Evolutionary conservation across 495 filamentous ascomycete species (phyloP).

Genomic region (Penicillium silybi): DNA sequence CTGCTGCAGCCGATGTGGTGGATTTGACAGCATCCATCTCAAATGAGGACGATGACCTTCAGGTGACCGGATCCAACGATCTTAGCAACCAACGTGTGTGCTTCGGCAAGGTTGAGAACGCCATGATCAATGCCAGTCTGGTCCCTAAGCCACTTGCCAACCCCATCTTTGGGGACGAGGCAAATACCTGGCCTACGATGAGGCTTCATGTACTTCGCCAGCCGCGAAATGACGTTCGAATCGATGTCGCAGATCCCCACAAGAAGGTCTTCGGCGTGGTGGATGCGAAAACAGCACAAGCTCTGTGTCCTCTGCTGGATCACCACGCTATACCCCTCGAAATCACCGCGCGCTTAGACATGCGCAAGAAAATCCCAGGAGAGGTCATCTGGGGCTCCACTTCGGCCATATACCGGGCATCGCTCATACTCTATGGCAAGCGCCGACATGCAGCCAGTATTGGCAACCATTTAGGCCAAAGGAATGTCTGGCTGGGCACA

Average conservation of each 20-base stretch:
- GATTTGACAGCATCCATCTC: conserved; percentile 55
- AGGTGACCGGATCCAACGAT: conserved; percentile 42
- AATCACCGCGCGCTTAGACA: conserved; percentile 61
- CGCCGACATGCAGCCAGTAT: conserved; percentile 57
- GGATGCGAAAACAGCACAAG: conserved; percentile 63
- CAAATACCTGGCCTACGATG: conserved; percentile 63
- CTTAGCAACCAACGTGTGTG: conserved; percentile 66
- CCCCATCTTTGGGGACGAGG: conserved; percentile 35
- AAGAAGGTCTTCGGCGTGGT: conserved; percentile 68
- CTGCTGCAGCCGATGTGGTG: conserved; percentile 43
- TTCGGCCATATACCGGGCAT: conserved; percentile 51
- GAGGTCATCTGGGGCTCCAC: conserved; percentile 55
- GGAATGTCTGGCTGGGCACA: conserved; percentile 60
- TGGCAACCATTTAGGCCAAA: conserved; percentile 60
- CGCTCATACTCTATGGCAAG: conserved; percentile 78
- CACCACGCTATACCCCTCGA: conserved; percentile 54
- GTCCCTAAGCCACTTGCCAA: conserved; percentile 64
- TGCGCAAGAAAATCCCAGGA: conserved; percentile 49
- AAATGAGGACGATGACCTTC: conserved; percentile 42
- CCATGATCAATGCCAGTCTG: conserved; percentile 60
- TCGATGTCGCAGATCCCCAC: conserved; percentile 67
- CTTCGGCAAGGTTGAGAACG: conserved; percentile 72
- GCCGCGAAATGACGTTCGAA: conserved; percentile 48
- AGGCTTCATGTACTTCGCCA: conserved; percentile 62
- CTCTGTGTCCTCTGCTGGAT: conserved; percentile 69